Base-by-base conservation (phyloP, 768 basidiomycete genomes). In the Steccherinum ochraceum region DNA sequence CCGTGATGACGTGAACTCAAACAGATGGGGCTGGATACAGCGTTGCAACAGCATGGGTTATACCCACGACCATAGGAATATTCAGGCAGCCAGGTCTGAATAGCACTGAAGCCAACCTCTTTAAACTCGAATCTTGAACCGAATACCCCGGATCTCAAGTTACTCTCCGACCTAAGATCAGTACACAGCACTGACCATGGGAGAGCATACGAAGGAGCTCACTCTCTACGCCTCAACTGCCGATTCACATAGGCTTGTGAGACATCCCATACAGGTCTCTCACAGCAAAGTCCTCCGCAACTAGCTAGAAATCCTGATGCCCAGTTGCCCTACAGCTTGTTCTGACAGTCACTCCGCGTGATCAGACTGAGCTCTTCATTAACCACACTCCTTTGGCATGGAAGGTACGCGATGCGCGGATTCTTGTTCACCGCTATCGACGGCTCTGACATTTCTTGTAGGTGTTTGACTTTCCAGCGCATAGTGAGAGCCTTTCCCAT, bases 171-270 rank as follows among this genome's bases (percentile, higher is more conserved):
- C n/a, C n/a, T n/a, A n/a, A n/a, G n/a, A n/a, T n/a, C n/a, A n/a
- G n/a, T n/a, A n/a, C n/a, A n/a, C n/a, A n/a, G n/a, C n/a, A n/a
- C n/a, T n/a, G n/a, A n/a, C n/a, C n/a, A n/a, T n/a, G n/a, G n/a
- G n/a, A n/a, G n/a, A n/a, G n/a, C n/a, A n/a, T n/a, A n/a, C n/a
- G n/a, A 46, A 46, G 24, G 11, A 10, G 10, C 24, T 46, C 23
- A 46, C 45, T 13, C 11, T 46, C 45, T 46, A 46, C 45, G 24
- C 45, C 7, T 46, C 45, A 7, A 46, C 45, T 12, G 21, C 45
- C 5, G 19, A 24, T 12, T n/a, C 45, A 7, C 45, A 21, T 19
- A 46, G 24, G 45, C 7, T 12, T 21, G 7, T 46, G 20, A 46
- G 24, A 19, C 21, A 46, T 26, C 18, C 12, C 23, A 46, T 21